Evolutionary conservation across 768 basidiomycete species (phyloP), one percentile per base, ranked within the genome.

Genomic region (Pleurotus citrinopileatus): DNA sequence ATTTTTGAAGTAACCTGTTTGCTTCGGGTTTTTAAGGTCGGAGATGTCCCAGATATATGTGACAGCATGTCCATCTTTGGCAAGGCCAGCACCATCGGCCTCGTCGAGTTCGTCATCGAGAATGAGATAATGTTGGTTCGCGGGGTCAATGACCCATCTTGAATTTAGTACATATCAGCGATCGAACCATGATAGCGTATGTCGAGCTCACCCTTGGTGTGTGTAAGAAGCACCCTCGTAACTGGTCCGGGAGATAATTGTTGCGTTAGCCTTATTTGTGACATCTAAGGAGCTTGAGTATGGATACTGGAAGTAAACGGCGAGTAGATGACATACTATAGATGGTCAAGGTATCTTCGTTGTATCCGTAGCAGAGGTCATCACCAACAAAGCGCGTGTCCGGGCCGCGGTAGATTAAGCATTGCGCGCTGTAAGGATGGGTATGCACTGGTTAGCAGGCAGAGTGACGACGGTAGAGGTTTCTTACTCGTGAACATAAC

Each of bases 1-100:
- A 17, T 59, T 60, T 50, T 61, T 65, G 62, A 64, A 67, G 50
- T 60, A 60, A 4, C 68, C 68, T 13, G 68, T 63, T 32, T 64
- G 57, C 22, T 60, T 57, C 17, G 67, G 68, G 26, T 59, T 45
- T n/a, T 54, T 48, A 52, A 67, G 64, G 52, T 63, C 42, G 25
- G 56, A 55, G 56, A 69, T 64, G 51, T 69, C 63, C 68, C 68
- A 69, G 50, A 69, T 66, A 56, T 65, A 67, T 3, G 68, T 65
- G 42, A 64, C 63, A 4, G 62, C 60, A 42, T 57, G 54, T 29
- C 58, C 53, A 53, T 67, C 61, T 43, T 57, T 52, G 29, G 66
- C 66, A 40, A 56, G 53, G 12, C 61, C 61, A 19, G 51, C 55
- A 12, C 36, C 36, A 34, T 57, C 36, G 28, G 52, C 46, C 54